These are phyloP conservation scores for Mycena albidolilacea DNA, from an alignment of 768 basidiomycete species.

Conservation along the genomic window DNA sequence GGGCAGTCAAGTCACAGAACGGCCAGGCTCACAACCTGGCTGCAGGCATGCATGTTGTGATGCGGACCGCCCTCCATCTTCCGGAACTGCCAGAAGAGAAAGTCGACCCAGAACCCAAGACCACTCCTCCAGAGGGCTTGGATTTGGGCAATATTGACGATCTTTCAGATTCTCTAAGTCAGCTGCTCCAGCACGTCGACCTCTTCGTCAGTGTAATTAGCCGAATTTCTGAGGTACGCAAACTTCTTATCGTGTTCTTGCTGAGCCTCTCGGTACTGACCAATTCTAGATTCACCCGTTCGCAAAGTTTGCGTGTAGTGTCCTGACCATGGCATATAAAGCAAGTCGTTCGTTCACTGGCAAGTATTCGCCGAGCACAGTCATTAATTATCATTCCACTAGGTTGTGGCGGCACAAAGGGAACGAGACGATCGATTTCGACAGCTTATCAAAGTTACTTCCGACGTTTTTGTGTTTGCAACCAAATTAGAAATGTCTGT, in stretches of 20 bases:
- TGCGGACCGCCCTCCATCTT: neutral
- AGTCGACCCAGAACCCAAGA: neutral
- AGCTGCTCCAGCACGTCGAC: conserved; percentile 14
- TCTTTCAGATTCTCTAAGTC: neutral
- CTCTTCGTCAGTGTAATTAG: conserved; percentile 6
- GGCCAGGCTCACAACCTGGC: neutral
- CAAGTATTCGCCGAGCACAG: neutral
- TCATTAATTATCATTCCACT: neutral
- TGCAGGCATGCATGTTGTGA: neutral
- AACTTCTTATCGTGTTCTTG: neutral
- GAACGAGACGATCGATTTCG: conserved; percentile 20
- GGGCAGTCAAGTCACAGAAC: neutral
- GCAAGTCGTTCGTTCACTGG: neutral
- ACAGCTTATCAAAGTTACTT: conserved; percentile 7
- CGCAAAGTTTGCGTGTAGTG: conserved; percentile 21
- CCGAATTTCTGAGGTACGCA: conserved; percentile 17
- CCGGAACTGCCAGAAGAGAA: neutral
- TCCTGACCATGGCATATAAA: conserved; percentile 23
- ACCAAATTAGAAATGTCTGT: conserved; percentile 13
- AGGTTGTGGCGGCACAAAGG: conserved; percentile 16
- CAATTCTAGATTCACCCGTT: conserved; percentile 23
- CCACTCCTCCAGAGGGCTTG: neutral
- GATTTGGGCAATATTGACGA: neutral
- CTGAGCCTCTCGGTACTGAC: neutral
- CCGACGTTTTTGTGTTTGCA: conserved; percentile 12